These are phyloP conservation scores for Phytopythium sindhum DNA, from an alignment of 352 stramenopile genomes.

Conservation along the genomic window DNA sequence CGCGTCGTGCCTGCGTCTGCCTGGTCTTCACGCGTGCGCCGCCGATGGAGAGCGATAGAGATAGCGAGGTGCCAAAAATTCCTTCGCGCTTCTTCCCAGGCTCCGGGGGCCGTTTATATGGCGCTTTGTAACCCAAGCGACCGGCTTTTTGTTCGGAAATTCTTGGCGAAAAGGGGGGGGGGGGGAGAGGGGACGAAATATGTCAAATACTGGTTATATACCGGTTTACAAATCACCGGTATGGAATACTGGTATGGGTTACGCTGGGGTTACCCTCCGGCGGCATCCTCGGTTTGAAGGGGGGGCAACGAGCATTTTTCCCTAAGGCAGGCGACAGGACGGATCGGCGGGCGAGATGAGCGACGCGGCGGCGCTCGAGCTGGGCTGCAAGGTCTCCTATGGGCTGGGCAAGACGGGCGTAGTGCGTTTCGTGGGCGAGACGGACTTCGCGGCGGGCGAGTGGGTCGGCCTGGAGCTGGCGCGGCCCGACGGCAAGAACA, in stretches of 20 bases:
- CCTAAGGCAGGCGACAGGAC: neutral
- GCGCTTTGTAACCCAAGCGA: neutral
- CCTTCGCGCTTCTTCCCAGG: neutral
- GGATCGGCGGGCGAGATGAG: neutral
- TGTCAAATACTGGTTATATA: too few species aligned
- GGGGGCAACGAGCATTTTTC: neutral
- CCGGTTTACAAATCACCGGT: too few species aligned
- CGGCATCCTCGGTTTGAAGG: constrained; percentile 4
- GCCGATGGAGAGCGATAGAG: neutral
- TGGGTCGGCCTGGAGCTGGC: constrained; percentile 85
- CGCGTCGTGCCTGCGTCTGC: constrained; percentile 1
- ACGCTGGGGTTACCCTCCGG: neutral
- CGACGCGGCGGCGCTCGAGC: constrained; percentile 34
- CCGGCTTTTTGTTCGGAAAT: neutral
- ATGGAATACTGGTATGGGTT: neutral
- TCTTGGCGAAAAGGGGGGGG: neutral
- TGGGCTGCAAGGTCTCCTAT: constrained; percentile 63
- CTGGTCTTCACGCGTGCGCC: neutral
- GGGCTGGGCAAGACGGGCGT: constrained; percentile 66
- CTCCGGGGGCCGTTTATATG: neutral
- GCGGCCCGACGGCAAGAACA: constrained; percentile 79
- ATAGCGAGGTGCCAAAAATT: neutral
- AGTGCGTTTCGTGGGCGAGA: constrained; percentile 75
- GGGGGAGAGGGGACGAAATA: neutral
- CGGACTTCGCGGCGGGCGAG: constrained; percentile 73